Evolutionary conservation across 176 grass and related monocot genomes (phyloP), one percentile per base, ranked within the genome.

Genomic region (Aegilops tauschii): DNA sequence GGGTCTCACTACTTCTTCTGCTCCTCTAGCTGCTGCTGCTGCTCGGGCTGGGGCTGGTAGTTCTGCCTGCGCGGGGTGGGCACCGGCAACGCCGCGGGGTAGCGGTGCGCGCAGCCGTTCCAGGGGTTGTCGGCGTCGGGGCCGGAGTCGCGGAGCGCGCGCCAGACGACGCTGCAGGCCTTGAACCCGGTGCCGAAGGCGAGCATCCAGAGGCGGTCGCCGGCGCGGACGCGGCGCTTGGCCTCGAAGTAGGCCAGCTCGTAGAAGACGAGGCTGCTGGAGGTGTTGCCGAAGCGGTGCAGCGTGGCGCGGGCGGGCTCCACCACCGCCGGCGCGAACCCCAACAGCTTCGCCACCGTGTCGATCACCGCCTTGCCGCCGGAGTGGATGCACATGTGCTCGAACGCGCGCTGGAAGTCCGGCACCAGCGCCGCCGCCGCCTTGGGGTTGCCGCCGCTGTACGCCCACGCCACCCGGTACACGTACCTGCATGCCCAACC

Each of bases 311-410:
- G 28, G 17, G 95, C 93, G 27, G 91, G 90, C 83, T 95, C 95
- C 42, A 94, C 90, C 2, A 95, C 91, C 8, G 5, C 1, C 0
- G 54, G 85, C 0, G 82, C 82, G 59, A 98, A 88, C 80, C 81
- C 80, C 95, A 95, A 90, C 9, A 98, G 89, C 89, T 91, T 83
- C 65, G 76, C 87, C 72, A 98, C 89, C 23, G 89, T 50, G 56
- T 93, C 89, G 84, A 98, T 98, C 85, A 98, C 93, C 67, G 95
- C 95, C 87, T 98, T 98, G 32, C 95, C 93, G 14, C 95, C 93
- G 0, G 93, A 87, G 77, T 98, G 93, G 85, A 98, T 88, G 93
- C 95, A 98, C 72, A 98, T 93, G 89, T 98, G 95, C 86, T 95
- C 89, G 85, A 98, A 98, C 32, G 91, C 95, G 10, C 69, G 72